Conservation (phyloP, 192 early-diverging fungal genomes). For the Backusella tuberculispora region DNA sequence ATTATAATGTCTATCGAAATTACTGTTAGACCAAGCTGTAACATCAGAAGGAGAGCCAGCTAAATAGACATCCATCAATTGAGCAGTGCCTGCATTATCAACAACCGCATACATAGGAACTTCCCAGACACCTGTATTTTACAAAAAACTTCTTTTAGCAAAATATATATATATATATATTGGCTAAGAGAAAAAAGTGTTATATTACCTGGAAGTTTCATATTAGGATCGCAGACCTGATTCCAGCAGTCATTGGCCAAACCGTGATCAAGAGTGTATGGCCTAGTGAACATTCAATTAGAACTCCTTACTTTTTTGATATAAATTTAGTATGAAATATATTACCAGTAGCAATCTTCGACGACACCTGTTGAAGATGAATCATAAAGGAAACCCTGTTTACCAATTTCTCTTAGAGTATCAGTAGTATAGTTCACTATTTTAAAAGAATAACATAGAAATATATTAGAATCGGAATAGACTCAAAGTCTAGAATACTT, state of each 20-base stretch:
- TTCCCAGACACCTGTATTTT: constrained; percentile 58
- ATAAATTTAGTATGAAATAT: not conserved
- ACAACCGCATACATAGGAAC: constrained; percentile 64
- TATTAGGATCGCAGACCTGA: constrained; percentile 48
- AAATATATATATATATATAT: not conserved
- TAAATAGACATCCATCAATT: constrained; percentile 58
- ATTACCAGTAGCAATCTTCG: constrained; percentile 58
- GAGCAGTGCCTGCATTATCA: constrained; percentile 44
- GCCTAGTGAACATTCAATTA: constrained; percentile 33
- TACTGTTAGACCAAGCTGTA: constrained; percentile 50
- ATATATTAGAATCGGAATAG: not conserved
- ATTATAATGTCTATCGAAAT: constrained; percentile 59
- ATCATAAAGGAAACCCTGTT: constrained; percentile 60
- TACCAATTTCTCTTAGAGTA: constrained; percentile 48
- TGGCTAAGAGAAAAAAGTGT: not conserved
- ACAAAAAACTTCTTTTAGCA: not conserved
- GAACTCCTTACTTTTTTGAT: not conserved
- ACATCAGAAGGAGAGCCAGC: constrained; percentile 45
- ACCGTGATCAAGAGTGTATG: constrained; percentile 72
- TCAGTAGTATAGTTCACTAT: constrained; percentile 51
- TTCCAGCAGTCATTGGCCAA: constrained; percentile 61
- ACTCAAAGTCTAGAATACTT: constrained; percentile 7
- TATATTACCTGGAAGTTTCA: constrained; percentile 46
- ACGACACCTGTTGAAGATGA: constrained; percentile 51
- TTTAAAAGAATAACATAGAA: not conserved